Percentiles rank a stretch among this genome's conserved stretches.
phyloP scores from a whole-genome alignment of 306 rosid species.

The Cicer yamashitae region DNA sequence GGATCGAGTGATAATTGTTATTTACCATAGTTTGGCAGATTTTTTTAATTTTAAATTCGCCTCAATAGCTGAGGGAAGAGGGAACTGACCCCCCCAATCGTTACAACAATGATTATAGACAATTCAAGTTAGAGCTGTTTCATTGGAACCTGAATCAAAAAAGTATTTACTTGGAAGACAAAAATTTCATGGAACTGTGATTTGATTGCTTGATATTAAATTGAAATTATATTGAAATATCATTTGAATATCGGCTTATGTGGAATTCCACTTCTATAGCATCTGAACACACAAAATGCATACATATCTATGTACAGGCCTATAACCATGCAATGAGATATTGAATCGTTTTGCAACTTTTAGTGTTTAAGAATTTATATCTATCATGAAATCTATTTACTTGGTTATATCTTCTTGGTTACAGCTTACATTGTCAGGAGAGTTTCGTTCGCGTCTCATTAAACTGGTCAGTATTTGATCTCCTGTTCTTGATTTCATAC shows the following conservation, averaged over 20 bases:
- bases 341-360: conserved; percentile 18
- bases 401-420: conserved; percentile 33
- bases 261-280: not conserved
- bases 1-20: not conserved
- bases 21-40: conserved; percentile 8
- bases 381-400: conserved; percentile 34
- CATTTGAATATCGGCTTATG: not conserved
- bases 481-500: conserved; percentile 26
- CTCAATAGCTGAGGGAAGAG: not conserved
- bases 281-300: not conserved
- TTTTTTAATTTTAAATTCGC: not conserved
- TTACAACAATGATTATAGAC: no score
- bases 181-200: not conserved
- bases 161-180: not conserved
- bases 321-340: conserved; percentile 1
- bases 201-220: conserved; percentile 9
- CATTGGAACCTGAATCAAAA: not conserved
- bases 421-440: conserved; percentile 93
- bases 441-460: conserved; percentile 79
- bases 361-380: conserved; percentile 25
- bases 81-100: not conserved
- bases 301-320: not conserved
- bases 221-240: not conserved
- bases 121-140: not conserved
- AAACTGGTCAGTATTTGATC: conserved; percentile 74